Conservation (phyloP, 2,329 filamentous ascomycete genomes). For the Ambrosiella xylebori region DNA sequence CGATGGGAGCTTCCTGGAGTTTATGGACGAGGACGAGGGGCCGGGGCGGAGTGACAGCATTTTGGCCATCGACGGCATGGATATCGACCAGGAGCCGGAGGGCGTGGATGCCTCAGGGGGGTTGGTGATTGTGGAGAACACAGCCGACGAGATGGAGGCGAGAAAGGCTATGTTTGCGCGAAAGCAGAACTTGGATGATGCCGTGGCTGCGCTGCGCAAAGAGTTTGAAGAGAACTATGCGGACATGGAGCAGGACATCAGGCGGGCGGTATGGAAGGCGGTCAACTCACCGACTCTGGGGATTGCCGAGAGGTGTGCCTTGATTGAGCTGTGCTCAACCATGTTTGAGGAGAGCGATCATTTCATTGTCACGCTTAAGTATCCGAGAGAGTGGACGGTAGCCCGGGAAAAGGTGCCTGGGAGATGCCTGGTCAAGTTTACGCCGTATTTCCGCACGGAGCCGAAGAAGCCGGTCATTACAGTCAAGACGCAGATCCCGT, state of each 20-base stretch:
- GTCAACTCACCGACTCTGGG: conserved; percentile 24
- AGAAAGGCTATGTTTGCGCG: conserved; percentile 45
- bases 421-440: conserved; percentile 24
- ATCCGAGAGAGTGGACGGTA: conserved; percentile 26
- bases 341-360: conserved; percentile 29
- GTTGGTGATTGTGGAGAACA: conserved; percentile 26
- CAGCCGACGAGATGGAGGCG: conserved; percentile 34
- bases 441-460: conserved; percentile 22
- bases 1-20: background rate
- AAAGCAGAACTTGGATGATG: conserved; percentile 43
- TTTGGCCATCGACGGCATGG: conserved; percentile 11
- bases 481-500: background rate
- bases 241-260: conserved; percentile 23
- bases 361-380: conserved; percentile 25
- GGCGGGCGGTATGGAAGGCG: conserved; percentile 27
- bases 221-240: conserved; percentile 28
- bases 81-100: conserved; percentile 20
- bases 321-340: conserved; percentile 28
- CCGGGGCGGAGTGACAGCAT: conserved; percentile 8
- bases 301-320: conserved; percentile 25
- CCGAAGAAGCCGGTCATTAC: conserved; percentile 4
- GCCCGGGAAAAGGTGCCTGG: conserved; percentile 23
- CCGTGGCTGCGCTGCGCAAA: conserved; percentile 28
- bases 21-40: background rate
- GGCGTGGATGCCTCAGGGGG: conserved; percentile 16